phyloP scores from a whole-genome alignment of 352 stramenopile species.

The Pythium brassicae region DNA sequence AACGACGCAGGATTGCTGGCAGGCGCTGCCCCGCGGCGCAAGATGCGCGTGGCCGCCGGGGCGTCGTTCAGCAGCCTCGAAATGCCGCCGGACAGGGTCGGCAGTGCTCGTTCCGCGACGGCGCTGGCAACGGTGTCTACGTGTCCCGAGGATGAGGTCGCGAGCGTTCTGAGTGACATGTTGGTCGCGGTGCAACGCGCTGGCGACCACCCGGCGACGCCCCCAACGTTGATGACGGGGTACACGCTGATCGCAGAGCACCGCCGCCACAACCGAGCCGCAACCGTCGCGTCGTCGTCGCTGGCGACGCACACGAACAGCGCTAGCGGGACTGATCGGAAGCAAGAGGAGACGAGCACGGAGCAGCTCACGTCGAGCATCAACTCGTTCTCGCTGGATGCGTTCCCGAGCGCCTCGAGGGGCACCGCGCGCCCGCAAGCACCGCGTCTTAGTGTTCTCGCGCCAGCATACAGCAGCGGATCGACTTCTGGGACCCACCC shows the following conservation, averaged over 20 bases:
- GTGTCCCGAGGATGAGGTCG: conserved; percentile 14
- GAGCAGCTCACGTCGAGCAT: conserved; percentile 54
- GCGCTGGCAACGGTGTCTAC: neutral
- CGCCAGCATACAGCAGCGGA: conserved; percentile 3
- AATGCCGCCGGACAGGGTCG: neutral
- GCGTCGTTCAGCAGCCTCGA: neutral
- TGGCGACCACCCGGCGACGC: neutral
- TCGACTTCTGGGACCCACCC: too few relatives aligned
- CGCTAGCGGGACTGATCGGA: conserved; percentile 15
- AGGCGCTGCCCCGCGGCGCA: conserved; percentile 2
- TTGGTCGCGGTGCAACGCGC: conserved; percentile 21
- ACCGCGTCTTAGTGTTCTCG: neutral
- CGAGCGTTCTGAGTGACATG: conserved; percentile 23
- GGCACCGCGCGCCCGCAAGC: conserved; percentile 1
- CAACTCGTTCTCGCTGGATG: conserved; percentile 32
- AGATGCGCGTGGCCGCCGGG: neutral
- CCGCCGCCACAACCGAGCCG: neutral
- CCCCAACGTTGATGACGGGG: conserved; percentile 5
- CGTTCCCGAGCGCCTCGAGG: neutral
- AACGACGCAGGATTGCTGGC: neutral
- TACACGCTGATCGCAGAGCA: conserved; percentile 8
- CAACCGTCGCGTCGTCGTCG: neutral
- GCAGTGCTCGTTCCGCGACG: too few relatives aligned
- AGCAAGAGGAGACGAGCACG: conserved; percentile 35
- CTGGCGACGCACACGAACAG: conserved; percentile 4